Percentiles rank a stretch among this genome's conserved stretches.
Conservation (phyloP, 1,139 yeast genomes). For the Yarrowia galli region DNA sequence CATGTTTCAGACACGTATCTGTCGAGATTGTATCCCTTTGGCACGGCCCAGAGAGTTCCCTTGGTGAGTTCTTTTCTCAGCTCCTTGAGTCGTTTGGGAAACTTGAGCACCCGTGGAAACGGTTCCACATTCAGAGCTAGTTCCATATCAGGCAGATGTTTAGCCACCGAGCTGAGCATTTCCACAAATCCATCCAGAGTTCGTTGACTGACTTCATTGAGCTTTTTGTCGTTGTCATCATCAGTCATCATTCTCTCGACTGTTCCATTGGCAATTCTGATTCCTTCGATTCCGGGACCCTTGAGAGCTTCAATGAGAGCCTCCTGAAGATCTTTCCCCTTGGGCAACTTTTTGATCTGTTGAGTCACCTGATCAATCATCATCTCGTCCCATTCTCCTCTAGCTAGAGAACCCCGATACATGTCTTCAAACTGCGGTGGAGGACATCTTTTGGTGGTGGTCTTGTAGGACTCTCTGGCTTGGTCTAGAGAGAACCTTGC, state of each 20-base stretch:
- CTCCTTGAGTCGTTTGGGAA: conserved; percentile 2
- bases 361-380: neutral
- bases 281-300: conserved; percentile 11
- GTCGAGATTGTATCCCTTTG: conserved; percentile 4
- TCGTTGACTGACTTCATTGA: neutral
- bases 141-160: conserved; percentile 14
- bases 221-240: neutral
- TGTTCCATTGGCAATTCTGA: neutral
- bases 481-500: neutral
- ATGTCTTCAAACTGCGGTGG: conserved; percentile 13
- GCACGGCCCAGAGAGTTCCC: neutral
- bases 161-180: neutral
- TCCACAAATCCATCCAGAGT: neutral
- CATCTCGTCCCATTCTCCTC: neutral
- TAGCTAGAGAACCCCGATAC: neutral
- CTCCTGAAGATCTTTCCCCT: neutral
- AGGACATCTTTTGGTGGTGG: neutral
- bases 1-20: neutral
- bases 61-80: neutral
- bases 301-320: conserved; percentile 1
- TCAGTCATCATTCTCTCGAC: too few species aligned
- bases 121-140: conserved; percentile 15
- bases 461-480: conserved; percentile 4
- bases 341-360: conserved; percentile 10
- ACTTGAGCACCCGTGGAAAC: conserved; percentile 7